These are phyloP conservation scores for Penicillium longicatenatum DNA, from an alignment of 495 filamentous ascomycete species.

Conservation along the genomic window DNA sequence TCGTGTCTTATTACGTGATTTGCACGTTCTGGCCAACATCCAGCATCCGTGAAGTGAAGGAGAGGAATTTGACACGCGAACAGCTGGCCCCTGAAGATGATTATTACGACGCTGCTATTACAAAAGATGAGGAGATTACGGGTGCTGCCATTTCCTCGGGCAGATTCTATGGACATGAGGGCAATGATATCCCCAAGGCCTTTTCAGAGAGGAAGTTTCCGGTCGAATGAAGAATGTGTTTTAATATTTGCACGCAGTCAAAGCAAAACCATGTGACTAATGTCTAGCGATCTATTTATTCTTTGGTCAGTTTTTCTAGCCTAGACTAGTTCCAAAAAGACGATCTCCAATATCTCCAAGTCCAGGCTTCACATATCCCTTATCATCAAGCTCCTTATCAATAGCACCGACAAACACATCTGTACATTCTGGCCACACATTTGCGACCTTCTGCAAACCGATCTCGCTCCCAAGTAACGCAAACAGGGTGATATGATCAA, in stretches of 20 bases:
- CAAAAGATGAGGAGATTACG: neutral
- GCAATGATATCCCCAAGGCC: neutral
- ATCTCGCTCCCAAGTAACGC: conserved; percentile 65
- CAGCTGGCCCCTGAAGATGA: neutral
- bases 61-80: conserved; percentile 1
- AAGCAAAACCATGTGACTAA: neutral
- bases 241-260: neutral
- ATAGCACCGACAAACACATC: conserved; percentile 78
- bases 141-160: neutral
- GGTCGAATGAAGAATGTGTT: neutral
- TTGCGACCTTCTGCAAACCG: conserved; percentile 67
- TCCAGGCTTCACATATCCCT: conserved; percentile 83
- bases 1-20: conserved; percentile 7
- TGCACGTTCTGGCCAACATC: conserved; percentile 8
- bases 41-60: neutral
- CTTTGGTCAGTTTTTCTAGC: neutral
- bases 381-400: conserved; percentile 66
- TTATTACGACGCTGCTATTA: neutral
- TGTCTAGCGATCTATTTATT: neutral
- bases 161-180: neutral
- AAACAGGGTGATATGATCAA: conserved; percentile 71
- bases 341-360: conserved; percentile 87
- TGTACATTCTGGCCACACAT: conserved; percentile 67
- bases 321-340: conserved; percentile 67
- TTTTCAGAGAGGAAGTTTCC: neutral